A percentile compares a stretch with the other conserved stretches of the same genome.
These are phyloP conservation scores for Cymodocea nodosa DNA, from an alignment of 116 monocot species.

Conservation along the genomic window DNA sequence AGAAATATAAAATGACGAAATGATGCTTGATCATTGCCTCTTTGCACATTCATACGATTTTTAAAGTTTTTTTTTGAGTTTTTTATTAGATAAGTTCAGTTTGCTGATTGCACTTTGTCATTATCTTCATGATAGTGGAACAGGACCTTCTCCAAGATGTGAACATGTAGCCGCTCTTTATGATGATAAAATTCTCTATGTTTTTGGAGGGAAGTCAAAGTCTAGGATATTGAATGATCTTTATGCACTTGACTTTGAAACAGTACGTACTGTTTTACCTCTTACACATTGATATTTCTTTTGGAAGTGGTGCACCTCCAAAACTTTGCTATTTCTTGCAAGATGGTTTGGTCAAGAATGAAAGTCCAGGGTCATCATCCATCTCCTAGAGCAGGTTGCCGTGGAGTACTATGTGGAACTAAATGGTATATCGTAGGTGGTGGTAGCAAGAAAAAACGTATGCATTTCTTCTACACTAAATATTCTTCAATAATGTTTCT, in stretches of 20 bases:
- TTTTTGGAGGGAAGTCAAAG: constrained; percentile 89
- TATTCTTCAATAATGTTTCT: too few species aligned
- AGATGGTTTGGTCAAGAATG: constrained; percentile 96
- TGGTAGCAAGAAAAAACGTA: constrained; percentile 99
- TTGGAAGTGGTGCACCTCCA: not conserved
- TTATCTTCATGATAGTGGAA: constrained; percentile 35
- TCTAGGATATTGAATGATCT: constrained; percentile 83
- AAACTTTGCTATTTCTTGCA: constrained; percentile 11
- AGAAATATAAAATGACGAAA: too few species aligned
- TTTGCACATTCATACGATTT: not conserved
- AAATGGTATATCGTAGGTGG: constrained; percentile 98
- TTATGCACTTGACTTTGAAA: constrained; percentile 93
- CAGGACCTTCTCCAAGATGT: constrained; percentile 83
- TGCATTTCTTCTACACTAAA: constrained; percentile 3
- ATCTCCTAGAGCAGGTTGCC: constrained; percentile 80
- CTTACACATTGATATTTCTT: not conserved
- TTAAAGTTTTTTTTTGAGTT: not conserved
- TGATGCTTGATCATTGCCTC: too few species aligned
- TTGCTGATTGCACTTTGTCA: not conserved
- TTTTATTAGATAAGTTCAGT: too few species aligned
- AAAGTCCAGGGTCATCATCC: constrained; percentile 79
- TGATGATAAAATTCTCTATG: constrained; percentile 63
- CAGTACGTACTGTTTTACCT: constrained; percentile 29
- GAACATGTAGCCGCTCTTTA: constrained; percentile 80
- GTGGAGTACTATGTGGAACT: constrained; percentile 81